Evolutionary conservation across 345 rosid species (phyloP).

Genomic region (Eucalyptus marginata): DNA sequence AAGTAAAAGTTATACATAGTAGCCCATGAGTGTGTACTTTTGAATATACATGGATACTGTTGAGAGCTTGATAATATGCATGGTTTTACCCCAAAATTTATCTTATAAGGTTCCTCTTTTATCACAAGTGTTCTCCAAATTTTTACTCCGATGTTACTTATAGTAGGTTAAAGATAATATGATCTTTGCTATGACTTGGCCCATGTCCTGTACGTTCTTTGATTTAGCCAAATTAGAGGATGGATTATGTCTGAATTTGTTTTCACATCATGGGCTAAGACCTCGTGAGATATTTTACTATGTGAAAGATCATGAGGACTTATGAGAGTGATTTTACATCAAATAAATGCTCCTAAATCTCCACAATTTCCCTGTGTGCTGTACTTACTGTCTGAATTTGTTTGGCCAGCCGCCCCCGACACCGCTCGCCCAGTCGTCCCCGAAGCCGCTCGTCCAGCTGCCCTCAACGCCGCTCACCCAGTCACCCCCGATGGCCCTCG

Average conservation of each 20-base stretch:
- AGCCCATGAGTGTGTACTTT: background rate
- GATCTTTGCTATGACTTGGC: background rate
- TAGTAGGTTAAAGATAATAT: background rate
- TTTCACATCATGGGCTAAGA: background rate
- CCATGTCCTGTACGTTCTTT: background rate
- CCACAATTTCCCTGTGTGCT: background rate
- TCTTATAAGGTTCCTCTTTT: background rate
- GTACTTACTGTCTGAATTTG: background rate
- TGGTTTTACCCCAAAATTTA: background rate
- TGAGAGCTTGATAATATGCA: background rate
- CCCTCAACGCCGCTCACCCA: too few relatives aligned
- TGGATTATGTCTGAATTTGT: background rate
- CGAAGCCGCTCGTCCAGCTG: too few relatives aligned
- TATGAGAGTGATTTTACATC: background rate
- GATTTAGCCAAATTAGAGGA: background rate
- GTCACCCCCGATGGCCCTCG: too few relatives aligned
- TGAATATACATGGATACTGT: background rate
- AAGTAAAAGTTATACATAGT: background rate
- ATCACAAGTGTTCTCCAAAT: background rate
- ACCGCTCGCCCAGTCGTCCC: too few relatives aligned
- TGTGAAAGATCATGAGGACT: background rate
- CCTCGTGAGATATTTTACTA: background rate
- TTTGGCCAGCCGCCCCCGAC: background rate
- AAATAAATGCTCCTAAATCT: background rate
- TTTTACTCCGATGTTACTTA: background rate